Conservation (phyloP, 257 asterid genomes). For the Salvia splendens region DNA sequence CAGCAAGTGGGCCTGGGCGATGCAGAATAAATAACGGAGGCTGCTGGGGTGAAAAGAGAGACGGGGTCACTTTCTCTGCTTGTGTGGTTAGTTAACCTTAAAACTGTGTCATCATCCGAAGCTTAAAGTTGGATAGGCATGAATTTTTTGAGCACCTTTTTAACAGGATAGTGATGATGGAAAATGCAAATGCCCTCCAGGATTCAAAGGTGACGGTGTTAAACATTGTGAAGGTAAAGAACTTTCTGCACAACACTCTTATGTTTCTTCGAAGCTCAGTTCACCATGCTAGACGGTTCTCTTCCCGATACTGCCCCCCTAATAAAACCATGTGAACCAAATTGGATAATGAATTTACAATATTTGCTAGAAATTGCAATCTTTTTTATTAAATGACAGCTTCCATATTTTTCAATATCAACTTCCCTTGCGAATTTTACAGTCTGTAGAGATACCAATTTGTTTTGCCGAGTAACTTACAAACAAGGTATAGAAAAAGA, state of each 20-base stretch:
- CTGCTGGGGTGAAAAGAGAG: constrained; percentile 75
- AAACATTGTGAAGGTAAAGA: constrained; percentile 75
- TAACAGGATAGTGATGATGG: constrained; percentile 69
- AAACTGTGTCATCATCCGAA: constrained; percentile 8
- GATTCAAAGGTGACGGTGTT: constrained; percentile 81
- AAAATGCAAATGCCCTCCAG: constrained; percentile 80
- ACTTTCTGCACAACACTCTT: not conserved
- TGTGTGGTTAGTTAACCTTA: constrained; percentile 66
- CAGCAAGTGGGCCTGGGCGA: constrained; percentile 66
- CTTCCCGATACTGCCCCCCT: not conserved
- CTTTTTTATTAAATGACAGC: not conserved
- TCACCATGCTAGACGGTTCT: not conserved
- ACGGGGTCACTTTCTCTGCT: constrained; percentile 70
- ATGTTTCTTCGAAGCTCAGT: not conserved
- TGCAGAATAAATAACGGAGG: constrained; percentile 88
- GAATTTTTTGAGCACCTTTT: constrained; percentile 3
- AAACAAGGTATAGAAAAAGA: not conserved
- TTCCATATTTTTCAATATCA: not conserved
- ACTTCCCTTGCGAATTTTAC: not conserved
- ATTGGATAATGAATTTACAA: not conserved
- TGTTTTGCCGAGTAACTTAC: not conserved
- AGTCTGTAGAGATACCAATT: not conserved
- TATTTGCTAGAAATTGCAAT: not conserved
- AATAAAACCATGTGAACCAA: constrained; percentile 6
- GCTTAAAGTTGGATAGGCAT: constrained; percentile 21